Evolutionary conservation across 2,329 filamentous ascomycete genomes (phyloP).

Genomic region (Xylaria sp.): DNA sequence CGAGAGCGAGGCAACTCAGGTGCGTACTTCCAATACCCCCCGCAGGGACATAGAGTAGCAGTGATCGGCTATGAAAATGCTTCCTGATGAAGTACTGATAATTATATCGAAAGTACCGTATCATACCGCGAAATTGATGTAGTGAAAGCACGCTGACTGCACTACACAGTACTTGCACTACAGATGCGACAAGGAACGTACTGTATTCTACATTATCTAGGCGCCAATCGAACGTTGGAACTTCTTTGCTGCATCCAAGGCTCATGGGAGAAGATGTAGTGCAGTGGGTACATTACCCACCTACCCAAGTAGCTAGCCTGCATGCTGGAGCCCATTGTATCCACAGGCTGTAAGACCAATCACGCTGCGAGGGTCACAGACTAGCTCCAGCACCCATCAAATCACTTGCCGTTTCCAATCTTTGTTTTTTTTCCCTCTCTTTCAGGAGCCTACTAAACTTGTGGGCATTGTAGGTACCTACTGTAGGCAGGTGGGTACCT

Average conservation of each 20-base stretch:
- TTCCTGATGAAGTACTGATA: slow-evolving; percentile 15
- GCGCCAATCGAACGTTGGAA: slow-evolving; percentile 7
- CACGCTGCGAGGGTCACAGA: neutral
- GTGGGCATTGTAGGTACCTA: neutral
- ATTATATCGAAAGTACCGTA: neutral
- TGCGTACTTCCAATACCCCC: slow-evolving; percentile 8
- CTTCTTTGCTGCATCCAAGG: slow-evolving; percentile 5
- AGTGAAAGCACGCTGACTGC: neutral
- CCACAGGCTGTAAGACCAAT: slow-evolving; percentile 23
- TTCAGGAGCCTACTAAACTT: neutral
- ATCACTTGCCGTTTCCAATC: slow-evolving; percentile 41
- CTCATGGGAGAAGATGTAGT: neutral
- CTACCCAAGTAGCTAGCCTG: neutral
- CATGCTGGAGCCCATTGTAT: slow-evolving; percentile 16
- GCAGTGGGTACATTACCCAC: neutral
- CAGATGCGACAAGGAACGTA: neutral
- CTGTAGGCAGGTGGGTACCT: neutral
- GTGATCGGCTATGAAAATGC: neutral
- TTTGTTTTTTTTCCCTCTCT: slow-evolving; percentile 27
- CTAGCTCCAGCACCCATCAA: slow-evolving; percentile 33
- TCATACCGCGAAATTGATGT: neutral
- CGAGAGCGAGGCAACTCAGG: neutral
- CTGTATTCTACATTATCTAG: neutral
- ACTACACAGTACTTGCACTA: neutral
- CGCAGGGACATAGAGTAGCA: slow-evolving; percentile 1